phyloP scores from a whole-genome alignment of 2,329 filamentous ascomycete species.

The Albophoma yamanashiensis region DNA sequence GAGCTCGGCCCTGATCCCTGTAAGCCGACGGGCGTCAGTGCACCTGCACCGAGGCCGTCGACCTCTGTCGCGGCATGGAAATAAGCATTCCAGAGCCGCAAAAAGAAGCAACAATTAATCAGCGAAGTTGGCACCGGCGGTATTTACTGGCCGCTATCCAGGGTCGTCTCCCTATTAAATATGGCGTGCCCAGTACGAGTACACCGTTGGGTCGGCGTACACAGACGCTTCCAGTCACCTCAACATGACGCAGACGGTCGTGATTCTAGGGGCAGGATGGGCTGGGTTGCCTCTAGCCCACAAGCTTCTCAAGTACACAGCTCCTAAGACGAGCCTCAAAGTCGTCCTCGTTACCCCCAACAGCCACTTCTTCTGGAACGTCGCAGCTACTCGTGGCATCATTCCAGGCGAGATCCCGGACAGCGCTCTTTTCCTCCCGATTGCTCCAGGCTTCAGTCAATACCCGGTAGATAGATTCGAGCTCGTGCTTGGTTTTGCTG shows the following conservation, averaged over 20 bases:
- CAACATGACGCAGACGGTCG: slow-evolving; percentile 37
- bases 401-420: slow-evolving; percentile 36
- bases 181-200: neutral
- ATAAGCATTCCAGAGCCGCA: neutral
- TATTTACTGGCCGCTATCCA: neutral
- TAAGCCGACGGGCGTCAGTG: neutral
- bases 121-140: neutral
- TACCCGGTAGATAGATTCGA: slow-evolving; percentile 35
- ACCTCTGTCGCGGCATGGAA: neutral
- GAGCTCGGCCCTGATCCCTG: slow-evolving; percentile 13
- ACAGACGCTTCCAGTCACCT: neutral
- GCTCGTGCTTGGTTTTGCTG: slow-evolving; percentile 36
- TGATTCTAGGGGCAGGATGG: slow-evolving; percentile 41
- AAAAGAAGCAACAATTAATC: neutral
- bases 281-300: slow-evolving; percentile 40
- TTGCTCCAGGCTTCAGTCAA: slow-evolving; percentile 31
- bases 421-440: slow-evolving; percentile 34
- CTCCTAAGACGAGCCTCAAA: slow-evolving; percentile 30
- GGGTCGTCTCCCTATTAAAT: neutral
- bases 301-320: slow-evolving; percentile 38
- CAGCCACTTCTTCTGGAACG: slow-evolving; percentile 44
- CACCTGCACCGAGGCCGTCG: neutral
- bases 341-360: slow-evolving; percentile 44
- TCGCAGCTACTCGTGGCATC: slow-evolving; percentile 43
- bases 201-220: neutral